Conservation (phyloP, 306 rosid genomes). For the Inga leiocalycina region DNA sequence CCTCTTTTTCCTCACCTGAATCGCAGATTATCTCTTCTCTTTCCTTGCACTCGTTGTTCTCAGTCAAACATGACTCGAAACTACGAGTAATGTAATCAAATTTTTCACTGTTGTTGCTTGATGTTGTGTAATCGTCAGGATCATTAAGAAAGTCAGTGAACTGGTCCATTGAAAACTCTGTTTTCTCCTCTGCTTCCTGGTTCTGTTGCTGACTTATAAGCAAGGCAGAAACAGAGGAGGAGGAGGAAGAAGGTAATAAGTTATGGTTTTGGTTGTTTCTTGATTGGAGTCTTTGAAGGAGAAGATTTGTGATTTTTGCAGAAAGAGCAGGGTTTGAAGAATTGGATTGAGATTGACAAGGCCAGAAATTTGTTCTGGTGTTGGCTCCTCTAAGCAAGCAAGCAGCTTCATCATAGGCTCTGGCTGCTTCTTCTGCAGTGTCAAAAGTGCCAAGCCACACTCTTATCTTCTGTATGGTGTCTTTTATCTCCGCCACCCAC, state of each 20-base stretch:
- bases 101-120: constrained; percentile 31
- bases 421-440: constrained; percentile 90
- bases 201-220: constrained; percentile 41
- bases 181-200: constrained; percentile 33
- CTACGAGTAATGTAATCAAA: constrained; percentile 57
- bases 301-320: constrained; percentile 76
- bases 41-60: constrained; percentile 36
- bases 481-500: constrained; percentile 94
- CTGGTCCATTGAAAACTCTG: constrained; percentile 42
- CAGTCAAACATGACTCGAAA: constrained; percentile 66
- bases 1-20: constrained; percentile 42
- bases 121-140: constrained; percentile 52
- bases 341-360: constrained; percentile 42
- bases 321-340: constrained; percentile 68
- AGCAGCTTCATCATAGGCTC: constrained; percentile 93
- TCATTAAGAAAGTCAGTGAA: constrained; percentile 66
- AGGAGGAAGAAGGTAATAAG: constrained; percentile 11
- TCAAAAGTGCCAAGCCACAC: constrained; percentile 90
- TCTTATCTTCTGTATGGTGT: constrained; percentile 81
- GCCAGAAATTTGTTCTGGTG: constrained; percentile 82
- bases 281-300: constrained; percentile 75
- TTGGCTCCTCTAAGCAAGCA: constrained; percentile 81
- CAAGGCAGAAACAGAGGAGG: constrained; percentile 31
- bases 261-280: constrained; percentile 34
- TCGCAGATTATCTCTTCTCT: constrained; percentile 31